A percentile compares a stretch with the other conserved stretches of the same genome.
phyloP scores from a whole-genome alignment of 2,329 filamentous ascomycete genomes.

The Xylaria hypoxylon region DNA sequence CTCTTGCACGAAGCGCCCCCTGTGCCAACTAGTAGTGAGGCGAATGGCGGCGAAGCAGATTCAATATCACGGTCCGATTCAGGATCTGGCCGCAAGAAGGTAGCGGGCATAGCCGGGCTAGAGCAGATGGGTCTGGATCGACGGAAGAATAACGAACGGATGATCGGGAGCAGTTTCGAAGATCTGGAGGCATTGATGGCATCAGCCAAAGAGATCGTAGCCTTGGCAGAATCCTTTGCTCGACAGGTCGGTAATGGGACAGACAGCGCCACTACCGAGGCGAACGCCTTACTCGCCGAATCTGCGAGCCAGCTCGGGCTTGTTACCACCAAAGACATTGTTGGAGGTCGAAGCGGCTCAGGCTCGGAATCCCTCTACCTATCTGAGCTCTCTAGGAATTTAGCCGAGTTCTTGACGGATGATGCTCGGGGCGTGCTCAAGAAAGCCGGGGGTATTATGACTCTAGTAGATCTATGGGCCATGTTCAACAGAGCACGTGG shows the following conservation, averaged over 20 bases:
- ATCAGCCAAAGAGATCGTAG: slow-evolving; percentile 94
- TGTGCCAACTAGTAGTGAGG: slow-evolving; percentile 72
- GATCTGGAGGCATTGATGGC: slow-evolving; percentile 97
- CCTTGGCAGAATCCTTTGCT: slow-evolving; percentile 88
- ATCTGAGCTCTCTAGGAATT: slow-evolving; percentile 83
- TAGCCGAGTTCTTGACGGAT: slow-evolving; percentile 91
- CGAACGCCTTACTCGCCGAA: slow-evolving; percentile 80
- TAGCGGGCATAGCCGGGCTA: slow-evolving; percentile 90
- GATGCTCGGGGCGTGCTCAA: slow-evolving; percentile 82
- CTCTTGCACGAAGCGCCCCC: slow-evolving; percentile 90
- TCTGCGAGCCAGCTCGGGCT: slow-evolving; percentile 87
- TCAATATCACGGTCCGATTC: slow-evolving; percentile 46
- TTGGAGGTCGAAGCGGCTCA: slow-evolving; percentile 75
- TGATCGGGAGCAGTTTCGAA: slow-evolving; percentile 94
- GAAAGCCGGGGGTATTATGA: slow-evolving; percentile 87
- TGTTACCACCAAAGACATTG: slow-evolving; percentile 95
- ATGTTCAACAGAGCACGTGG: slow-evolving; percentile 94
- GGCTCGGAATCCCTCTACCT: slow-evolving; percentile 84
- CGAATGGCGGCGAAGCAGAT: slow-evolving; percentile 51
- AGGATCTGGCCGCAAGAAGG: slow-evolving; percentile 61
- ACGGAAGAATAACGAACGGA: slow-evolving; percentile 90
- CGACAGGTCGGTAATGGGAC: slow-evolving; percentile 69
- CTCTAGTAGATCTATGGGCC: slow-evolving; percentile 90
- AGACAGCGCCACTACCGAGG: slow-evolving; percentile 73
- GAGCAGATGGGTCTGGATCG: slow-evolving; percentile 87